Evolutionary conservation across 1,284 basidiomycete species (phyloP).

Genomic region (Xerocomus amazonicus): DNA sequence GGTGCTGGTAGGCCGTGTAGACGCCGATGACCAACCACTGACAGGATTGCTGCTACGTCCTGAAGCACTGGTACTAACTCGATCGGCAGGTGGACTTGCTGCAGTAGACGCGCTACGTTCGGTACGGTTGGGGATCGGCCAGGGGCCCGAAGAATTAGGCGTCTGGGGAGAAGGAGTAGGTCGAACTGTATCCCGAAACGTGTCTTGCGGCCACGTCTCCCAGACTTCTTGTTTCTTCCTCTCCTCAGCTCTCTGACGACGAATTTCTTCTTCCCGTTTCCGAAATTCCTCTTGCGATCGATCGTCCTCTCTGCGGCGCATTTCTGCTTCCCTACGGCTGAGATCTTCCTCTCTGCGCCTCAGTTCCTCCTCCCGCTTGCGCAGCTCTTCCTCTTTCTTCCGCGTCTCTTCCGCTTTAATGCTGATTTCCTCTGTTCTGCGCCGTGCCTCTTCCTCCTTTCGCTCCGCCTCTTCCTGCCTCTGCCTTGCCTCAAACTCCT

Average conservation of each 20-base stretch:
- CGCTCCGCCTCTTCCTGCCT: constrained; percentile 34
- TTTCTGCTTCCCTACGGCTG: constrained; percentile 32
- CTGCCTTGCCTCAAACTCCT: constrained; percentile 25
- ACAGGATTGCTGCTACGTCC: constrained; percentile 22
- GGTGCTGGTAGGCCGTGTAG: constrained; percentile 30
- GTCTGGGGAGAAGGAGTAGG: constrained; percentile 26
- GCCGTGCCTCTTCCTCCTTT: constrained; percentile 26
- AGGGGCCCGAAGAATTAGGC: constrained; percentile 26
- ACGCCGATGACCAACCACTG: constrained; percentile 32
- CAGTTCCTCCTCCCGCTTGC: constrained; percentile 38
- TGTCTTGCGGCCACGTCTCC: constrained; percentile 29
- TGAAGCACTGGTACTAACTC: constrained; percentile 27
- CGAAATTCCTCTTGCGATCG: constrained; percentile 37
- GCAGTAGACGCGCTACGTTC: constrained; percentile 22
- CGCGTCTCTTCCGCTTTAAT: constrained; percentile 22
- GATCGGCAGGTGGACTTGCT: constrained; percentile 26
- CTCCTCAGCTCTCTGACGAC: constrained; percentile 38
- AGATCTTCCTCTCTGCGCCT: constrained; percentile 31
- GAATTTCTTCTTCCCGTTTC: constrained; percentile 46
- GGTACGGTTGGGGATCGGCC: constrained; percentile 31
- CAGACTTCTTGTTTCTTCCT: constrained; percentile 38
- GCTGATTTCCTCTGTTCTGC: constrained; percentile 31
- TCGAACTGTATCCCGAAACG: constrained; percentile 24
- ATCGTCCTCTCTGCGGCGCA: constrained; percentile 26
- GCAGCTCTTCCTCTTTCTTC: constrained; percentile 36